Conservation (phyloP, 2,329 filamentous ascomycete genomes). For the Arthroderma sp. region DNA sequence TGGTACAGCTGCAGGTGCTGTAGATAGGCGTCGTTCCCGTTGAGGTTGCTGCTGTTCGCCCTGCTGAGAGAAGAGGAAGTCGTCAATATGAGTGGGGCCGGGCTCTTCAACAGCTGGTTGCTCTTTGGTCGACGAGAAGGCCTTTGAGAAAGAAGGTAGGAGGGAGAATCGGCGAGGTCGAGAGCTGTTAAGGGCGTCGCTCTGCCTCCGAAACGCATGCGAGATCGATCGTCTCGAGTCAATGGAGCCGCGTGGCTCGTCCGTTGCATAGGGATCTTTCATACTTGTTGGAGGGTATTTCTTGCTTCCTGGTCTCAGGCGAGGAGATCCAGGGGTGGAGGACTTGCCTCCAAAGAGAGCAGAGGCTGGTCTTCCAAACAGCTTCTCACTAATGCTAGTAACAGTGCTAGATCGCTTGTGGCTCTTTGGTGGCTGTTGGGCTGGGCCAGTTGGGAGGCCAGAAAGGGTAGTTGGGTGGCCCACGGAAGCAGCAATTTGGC, state of each 20-base stretch:
- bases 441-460: constrained; percentile 45
- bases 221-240: constrained; percentile 59
- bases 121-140: constrained; percentile 39
- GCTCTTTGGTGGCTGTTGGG: constrained; percentile 33
- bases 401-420: constrained; percentile 65
- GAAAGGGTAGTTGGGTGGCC: constrained; percentile 50
- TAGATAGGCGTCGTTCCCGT: constrained; percentile 25
- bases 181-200: constrained; percentile 50
- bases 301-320: constrained; percentile 41
- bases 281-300: constrained; percentile 88
- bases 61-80: constrained; percentile 17
- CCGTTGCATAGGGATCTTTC: constrained; percentile 45
- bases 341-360: constrained; percentile 60
- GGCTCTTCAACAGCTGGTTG: constrained; percentile 36
- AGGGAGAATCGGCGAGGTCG: constrained; percentile 61
- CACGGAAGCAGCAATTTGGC: constrained; percentile 42
- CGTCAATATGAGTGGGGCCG: constrained; percentile 27
- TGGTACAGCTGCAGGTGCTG: constrained; percentile 20
- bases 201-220: constrained; percentile 57
- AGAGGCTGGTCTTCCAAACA: constrained; percentile 66
- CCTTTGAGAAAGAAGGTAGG: constrained; percentile 46
- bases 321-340: constrained; percentile 25
- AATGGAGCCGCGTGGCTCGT: constrained; percentile 52
- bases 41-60: background rate
- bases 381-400: constrained; percentile 68